A percentile compares a stretch with the other conserved stretches of the same genome.
phyloP scores from a whole-genome alignment of 2,329 filamentous ascomycete species.

The Ascomycota sp. region DNA sequence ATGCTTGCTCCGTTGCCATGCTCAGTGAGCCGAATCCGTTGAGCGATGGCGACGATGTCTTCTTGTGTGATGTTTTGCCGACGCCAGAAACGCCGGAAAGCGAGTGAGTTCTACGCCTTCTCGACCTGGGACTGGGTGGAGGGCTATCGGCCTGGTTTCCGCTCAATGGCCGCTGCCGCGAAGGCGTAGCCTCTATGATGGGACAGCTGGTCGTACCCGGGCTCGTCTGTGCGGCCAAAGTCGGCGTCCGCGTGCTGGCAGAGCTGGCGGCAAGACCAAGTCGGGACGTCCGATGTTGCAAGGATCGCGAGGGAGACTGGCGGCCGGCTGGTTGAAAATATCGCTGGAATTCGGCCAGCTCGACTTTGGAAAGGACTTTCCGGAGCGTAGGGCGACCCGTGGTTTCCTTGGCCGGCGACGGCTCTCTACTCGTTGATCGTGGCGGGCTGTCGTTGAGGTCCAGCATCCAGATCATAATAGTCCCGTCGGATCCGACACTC shows the following conservation, averaged over 20 bases:
- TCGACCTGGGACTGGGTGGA: slow-evolving; percentile 26
- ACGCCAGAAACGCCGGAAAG: slow-evolving; percentile 29
- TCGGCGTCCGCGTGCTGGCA: slow-evolving; percentile 17
- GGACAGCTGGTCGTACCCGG: slow-evolving; percentile 12
- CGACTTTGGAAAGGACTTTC: slow-evolving; percentile 66
- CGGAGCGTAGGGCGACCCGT: slow-evolving; percentile 51
- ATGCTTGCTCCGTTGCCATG: slow-evolving; percentile 41
- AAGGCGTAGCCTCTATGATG: slow-evolving; percentile 23
- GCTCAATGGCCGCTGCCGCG: slow-evolving; percentile 23
- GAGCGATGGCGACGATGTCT: slow-evolving; percentile 22
- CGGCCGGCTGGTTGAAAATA: slow-evolving; percentile 20
- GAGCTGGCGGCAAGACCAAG: slow-evolving; percentile 18
- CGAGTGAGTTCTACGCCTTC: slow-evolving; percentile 27
- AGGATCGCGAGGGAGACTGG: slow-evolving; percentile 30
- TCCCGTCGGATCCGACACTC: slow-evolving; percentile 58
- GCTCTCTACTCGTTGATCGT: slow-evolving; percentile 23
- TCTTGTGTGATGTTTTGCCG: slow-evolving; percentile 23
- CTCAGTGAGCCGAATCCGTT: slow-evolving; percentile 32
- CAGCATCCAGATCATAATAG: slow-evolving; percentile 57
- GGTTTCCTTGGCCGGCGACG: slow-evolving; percentile 29
- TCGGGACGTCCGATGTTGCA: slow-evolving; percentile 32
- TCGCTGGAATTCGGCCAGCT: slow-evolving; percentile 58
- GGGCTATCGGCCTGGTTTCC: slow-evolving; percentile 23
- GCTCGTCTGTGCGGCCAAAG: slow-evolving; percentile 16
- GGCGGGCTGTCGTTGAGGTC: slow-evolving; percentile 24